Base-by-base conservation (phyloP, 805 yeast genomes). In the Danielia oregonensis region DNA sequence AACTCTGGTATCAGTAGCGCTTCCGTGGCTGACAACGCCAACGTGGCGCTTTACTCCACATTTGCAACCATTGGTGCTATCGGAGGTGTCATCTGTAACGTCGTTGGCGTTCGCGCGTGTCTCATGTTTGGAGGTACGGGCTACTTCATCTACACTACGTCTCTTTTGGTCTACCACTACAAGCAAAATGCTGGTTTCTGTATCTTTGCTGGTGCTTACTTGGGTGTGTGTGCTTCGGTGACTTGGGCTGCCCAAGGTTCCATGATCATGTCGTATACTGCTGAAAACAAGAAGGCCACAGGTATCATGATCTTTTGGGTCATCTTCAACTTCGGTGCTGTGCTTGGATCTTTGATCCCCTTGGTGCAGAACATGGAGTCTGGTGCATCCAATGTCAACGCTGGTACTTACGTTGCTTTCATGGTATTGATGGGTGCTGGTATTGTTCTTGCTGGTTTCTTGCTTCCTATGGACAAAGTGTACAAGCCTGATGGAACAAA, bases 241-340 rank as follows among this genome's bases (percentile, higher is more conserved):
- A 60, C 76, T 32, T 77, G 82, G 82, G 72, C 79, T 18, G 79
- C 79, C 22, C 80, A 75, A 50, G 77, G 78, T 32, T 58, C 74
- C 17, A 69, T 77, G 30, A 68, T 76, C 42, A 69, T 77, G 71
- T 60, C 77, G n/a, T 77, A 77, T 43, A 75, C 82, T 2, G 52
- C 72, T 14, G 82, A 77, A 55, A 48, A 56, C 23, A 57, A 42
- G n/a, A 77, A 77, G 57, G 82, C 78, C 29, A 56, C 56, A 22
- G 76, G 71, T 32, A 65, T 78, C 32, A 71, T 73, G 65, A 56
- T 68, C 12, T 77, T 76, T 52, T 77, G 82, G 82, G 63, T 72
- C 42, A 75, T 78, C 35, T 77, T 78, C 63, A 74, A 76, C 56
- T 55, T 74, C 41, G 83, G 82, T 52, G 78, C 76, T 9, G 82